These are phyloP conservation scores for Sclerotinia nivalis DNA, from an alignment of 2,329 filamentous ascomycete species.

Conservation along the genomic window DNA sequence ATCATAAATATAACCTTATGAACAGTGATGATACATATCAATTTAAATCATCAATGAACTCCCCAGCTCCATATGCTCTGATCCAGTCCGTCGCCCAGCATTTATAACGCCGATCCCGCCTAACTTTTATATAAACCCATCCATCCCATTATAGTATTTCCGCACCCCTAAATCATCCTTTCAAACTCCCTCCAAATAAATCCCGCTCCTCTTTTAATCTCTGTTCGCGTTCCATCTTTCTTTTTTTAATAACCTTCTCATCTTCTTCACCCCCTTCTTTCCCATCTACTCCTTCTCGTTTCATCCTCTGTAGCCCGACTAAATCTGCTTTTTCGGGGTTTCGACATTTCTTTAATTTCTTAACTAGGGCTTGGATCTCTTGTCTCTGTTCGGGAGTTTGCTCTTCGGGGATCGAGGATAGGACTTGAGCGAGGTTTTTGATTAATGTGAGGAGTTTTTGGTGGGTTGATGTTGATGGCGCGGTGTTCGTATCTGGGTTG, in stretches of 20 bases:
- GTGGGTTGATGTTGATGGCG: not conserved
- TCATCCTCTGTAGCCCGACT: conserved; percentile 61
- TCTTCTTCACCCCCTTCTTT: conserved; percentile 37
- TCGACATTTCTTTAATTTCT: conserved; percentile 71
- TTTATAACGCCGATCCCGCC: conserved; percentile 33
- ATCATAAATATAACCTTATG: not conserved
- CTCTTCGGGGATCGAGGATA: conserved; percentile 27
- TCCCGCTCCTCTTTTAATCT: conserved; percentile 41
- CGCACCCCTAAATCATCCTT: conserved; percentile 28
- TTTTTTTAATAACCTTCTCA: conserved; percentile 43
- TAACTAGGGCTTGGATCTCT: conserved; percentile 59
- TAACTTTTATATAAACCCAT: conserved; percentile 24
- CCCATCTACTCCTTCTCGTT: conserved; percentile 49
- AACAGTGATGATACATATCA: not conserved
- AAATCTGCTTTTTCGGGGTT: conserved; percentile 75
- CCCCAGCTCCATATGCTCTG: not conserved
- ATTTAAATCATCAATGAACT: not conserved
- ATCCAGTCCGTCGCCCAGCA: not conserved
- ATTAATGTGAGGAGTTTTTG: conserved; percentile 13
- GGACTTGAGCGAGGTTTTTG: not conserved
- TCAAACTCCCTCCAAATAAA: conserved; percentile 38
- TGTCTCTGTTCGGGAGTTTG: conserved; percentile 42
- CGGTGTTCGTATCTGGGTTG: conserved; percentile 2
- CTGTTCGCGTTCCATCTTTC: conserved; percentile 46
- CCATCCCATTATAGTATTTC: conserved; percentile 13